Base-by-base conservation (phyloP, 768 basidiomycete species). In the Lactarius deliciosus region DNA sequence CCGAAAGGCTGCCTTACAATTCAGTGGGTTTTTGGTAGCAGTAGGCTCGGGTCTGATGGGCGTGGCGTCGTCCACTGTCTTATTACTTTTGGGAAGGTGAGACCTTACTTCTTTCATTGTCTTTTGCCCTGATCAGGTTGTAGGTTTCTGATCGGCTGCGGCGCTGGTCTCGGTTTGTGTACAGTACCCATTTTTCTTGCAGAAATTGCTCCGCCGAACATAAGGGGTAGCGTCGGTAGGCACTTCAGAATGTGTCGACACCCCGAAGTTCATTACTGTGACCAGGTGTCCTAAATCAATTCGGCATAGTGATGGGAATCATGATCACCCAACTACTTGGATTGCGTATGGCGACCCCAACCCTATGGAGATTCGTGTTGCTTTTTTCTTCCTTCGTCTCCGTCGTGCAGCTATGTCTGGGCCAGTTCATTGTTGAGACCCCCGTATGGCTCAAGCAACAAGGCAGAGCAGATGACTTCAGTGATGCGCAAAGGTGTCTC, bases 181-280 rank as follows among this genome's bases (percentile, higher is more conserved):
- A 85, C 92, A n/a, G 85, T 86, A 4, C 95, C 95, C 11, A 82
- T 95, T 41, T 95, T 86, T 76, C 80, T 96, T n/a, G 82, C 90
- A 5, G 92, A 95, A 75, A 88, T 96, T 15, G 86, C 93, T 0
- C 95, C 94, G 0, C 77, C 85, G 2, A 82, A 83, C 56, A 89
- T 94, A 64, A 88, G 85, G 70, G 91, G 90, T 22, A 88, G 80
- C 63, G 79, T 94, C 68, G 92, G 92, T 86, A 67, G 30, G 82
- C 74, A 5, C 61, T n/a, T 22, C 30, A 28, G 32, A 13, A 25
- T 41, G 58, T 8, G 15, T 60, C 20, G 60, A 57, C 45, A 28
- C 18, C 32, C n/a, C 0, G 18, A 13, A 16, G 8, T 61, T 63
- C 11, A 64, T 36, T 11, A 6, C 60, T 7, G 13, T 7, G 13